Evolutionary conservation across 176 grass and related monocot genomes (phyloP), one percentile per base, ranked within the genome.

Genomic region (Guadua angustifolia): DNA sequence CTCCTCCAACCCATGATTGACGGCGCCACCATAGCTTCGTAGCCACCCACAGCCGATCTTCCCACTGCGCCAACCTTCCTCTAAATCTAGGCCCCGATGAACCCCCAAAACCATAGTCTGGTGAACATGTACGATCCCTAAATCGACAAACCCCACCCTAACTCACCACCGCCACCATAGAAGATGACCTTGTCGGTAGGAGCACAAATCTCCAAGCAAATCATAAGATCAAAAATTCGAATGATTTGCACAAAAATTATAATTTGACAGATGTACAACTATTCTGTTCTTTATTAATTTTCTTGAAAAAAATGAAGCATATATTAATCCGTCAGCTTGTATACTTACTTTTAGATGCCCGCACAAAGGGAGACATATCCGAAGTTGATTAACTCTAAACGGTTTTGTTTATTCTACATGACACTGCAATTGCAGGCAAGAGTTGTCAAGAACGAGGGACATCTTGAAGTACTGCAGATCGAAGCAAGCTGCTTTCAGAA

Each of bases 321-420:
- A 19, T 76, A 39, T 42, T 58, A 40, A 16, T 39, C 36, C 29
- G n/a, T 67, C 19, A 50, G 78, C 21, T 67, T 66, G n/a, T 47
- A 14, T 29, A 33, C 13, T 24, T 60, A 46, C 21, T 49, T 85
- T 62, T 49, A 58, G 36, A 57, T 85, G 62, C 52, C 24, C 64
- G 46, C 33, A 3, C 11, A 22, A 15, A 40, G 66, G 76, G 67
- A 63, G 45, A 65, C 33, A 86, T 9, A 73, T 65, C 57, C 57
- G 51, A 66, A 53, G 33, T 65, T 86, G 58, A 43, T 66, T 60
- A 49, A 18, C 73, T 24, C 11, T 49, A 63, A 40, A 53, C 33
- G 29, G 13, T 36, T 36, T 18, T 65, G 46, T 66, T 80, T 74
- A 86, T 42, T 81, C 44, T 17, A 22, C 83, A 36, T 38, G 74